A percentile compares a stretch with the other conserved stretches of the same genome.
phyloP scores from a whole-genome alignment of 108 stramenopile genomes.

The Stephanodiscus triporus region DNA sequence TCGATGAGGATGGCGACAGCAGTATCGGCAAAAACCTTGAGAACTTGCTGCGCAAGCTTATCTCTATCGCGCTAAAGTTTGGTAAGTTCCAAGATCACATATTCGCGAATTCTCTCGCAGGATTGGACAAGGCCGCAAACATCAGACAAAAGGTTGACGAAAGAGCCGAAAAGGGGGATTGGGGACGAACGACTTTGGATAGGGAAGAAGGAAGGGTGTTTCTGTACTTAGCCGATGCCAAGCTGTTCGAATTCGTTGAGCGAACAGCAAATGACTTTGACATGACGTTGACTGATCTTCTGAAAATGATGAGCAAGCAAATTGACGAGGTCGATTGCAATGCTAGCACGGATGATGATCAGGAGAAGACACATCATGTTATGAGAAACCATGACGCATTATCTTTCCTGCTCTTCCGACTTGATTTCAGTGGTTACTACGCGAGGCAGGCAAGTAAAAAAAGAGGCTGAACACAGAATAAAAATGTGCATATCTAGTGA shows the following conservation, averaged over 20 bases:
- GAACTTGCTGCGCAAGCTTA: constrained; percentile 59
- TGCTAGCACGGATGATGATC: constrained; percentile 24
- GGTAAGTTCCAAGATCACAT: constrained; percentile 82
- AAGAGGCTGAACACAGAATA: background rate
- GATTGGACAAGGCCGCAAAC: constrained; percentile 63
- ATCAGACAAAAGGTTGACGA: constrained; percentile 64
- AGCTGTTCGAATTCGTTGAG: constrained; percentile 58
- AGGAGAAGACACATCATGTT: constrained; percentile 13
- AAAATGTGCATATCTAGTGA: background rate
- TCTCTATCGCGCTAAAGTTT: constrained; percentile 72
- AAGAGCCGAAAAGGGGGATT: constrained; percentile 68
- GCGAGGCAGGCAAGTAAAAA: constrained; percentile 34
- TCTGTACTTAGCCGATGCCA: constrained; percentile 66
- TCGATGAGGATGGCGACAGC: constrained; percentile 34
- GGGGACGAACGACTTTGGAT: constrained; percentile 76
- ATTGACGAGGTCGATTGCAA: constrained; percentile 56
- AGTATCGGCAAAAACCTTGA: constrained; percentile 41
- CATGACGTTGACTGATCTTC: constrained; percentile 51
- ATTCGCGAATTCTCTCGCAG: constrained; percentile 65
- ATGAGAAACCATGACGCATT: constrained; percentile 62
- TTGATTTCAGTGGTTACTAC: constrained; percentile 87
- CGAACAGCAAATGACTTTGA: constrained; percentile 60
- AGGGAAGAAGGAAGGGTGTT: constrained; percentile 70
- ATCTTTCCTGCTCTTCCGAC: constrained; percentile 78
- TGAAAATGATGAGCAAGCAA: constrained; percentile 58